Evolutionary conservation across 768 basidiomycete species (phyloP).

Genomic region (Ramaria sp.): DNA sequence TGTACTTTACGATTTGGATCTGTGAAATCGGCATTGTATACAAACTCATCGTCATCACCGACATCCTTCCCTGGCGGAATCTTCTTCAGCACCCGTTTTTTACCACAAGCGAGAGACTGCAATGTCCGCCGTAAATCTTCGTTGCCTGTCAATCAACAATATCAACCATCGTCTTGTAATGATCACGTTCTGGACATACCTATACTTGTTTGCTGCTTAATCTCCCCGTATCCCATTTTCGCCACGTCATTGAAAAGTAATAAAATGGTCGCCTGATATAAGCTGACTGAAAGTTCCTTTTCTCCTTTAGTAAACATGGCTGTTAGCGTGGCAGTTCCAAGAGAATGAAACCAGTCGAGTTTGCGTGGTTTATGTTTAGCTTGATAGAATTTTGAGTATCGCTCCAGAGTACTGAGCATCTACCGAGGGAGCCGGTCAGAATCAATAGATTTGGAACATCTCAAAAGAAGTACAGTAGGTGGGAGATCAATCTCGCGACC

Average conservation of each 20-base stretch:
- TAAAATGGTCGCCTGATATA: slow-evolving; percentile 84
- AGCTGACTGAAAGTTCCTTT: slow-evolving; percentile 84
- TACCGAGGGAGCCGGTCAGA: slow-evolving; percentile 21
- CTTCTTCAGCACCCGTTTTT: slow-evolving; percentile 80
- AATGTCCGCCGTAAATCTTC: slow-evolving; percentile 71
- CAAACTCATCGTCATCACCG: slow-evolving; percentile 61
- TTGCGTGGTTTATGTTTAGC: slow-evolving; percentile 63
- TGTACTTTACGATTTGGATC: slow-evolving; percentile 72
- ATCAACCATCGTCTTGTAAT: slow-evolving; percentile 8
- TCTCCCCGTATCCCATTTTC: slow-evolving; percentile 54
- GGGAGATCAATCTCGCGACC: slow-evolving; percentile 40
- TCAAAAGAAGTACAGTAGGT: slow-evolving; percentile 28
- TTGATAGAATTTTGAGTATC: slow-evolving; percentile 65
- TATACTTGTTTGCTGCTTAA: slow-evolving; percentile 56
- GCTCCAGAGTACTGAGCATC: slow-evolving; percentile 63
- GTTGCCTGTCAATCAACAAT: slow-evolving; percentile 35
- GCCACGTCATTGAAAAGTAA: slow-evolving; percentile 70
- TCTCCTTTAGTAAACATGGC: slow-evolving; percentile 53
- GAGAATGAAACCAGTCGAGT: slow-evolving; percentile 77
- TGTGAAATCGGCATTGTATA: slow-evolving; percentile 73
- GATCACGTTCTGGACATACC: slow-evolving; percentile 29
- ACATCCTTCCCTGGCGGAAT: slow-evolving; percentile 71
- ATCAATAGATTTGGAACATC: slow-evolving; percentile 5
- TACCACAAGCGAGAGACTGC: slow-evolving; percentile 88
- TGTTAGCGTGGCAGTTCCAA: slow-evolving; percentile 72